Base-by-base conservation (phyloP, 164 flowering plant species). In the Dillenia suffruticosa region DNA sequence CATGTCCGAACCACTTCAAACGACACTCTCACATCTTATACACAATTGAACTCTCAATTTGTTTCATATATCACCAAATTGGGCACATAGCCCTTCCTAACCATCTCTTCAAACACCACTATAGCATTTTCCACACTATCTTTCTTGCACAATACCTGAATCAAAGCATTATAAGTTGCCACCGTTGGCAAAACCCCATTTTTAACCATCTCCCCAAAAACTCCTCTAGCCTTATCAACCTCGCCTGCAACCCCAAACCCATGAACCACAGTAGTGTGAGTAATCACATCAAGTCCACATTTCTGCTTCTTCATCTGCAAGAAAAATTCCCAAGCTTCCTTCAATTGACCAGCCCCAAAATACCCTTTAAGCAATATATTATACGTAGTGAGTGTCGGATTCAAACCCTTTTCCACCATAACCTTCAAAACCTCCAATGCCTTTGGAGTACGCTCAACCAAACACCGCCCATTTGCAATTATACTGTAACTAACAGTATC, bases 141-240 rank as follows among this genome's bases (percentile, higher is more conserved):
- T 65, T 89, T 89, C 85, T 86, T 91, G 69, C 98, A 94, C 68
- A 91, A 66, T 64, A 89, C 86, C 68, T 87, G 95, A 73, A 94
- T 91, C 66, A 89, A 51, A 40, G 95, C 96, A 79, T 84, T 94
- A 63, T 91, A 89, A 12, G 98, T 90, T 0, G 80, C 90, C 46
- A 89, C 86, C 0, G 92, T 79, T 22, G 98, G 97, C 56, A 89
- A 81, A 58, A 91, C 81, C 1, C 97, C 98, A 9, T 65, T 75
- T 44, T 64, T 73, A 16, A 77, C 56, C 98, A 91, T 91, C 65
- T 71, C 83, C 62, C 77, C 70, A 57, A 91, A 89, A 17, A 90
- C 84, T 64, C 59, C 82, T 17, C 69, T 64, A 9, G 98, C 92
- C 72, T 75, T 86, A 49, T 72, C 76, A 51, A 89, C 70, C 70